Percentiles rank a stretch among this genome's conserved stretches.
phyloP scores from a whole-genome alignment of 2,329 filamentous ascomycete genomes.

The Diplodia scrobiculata region DNA sequence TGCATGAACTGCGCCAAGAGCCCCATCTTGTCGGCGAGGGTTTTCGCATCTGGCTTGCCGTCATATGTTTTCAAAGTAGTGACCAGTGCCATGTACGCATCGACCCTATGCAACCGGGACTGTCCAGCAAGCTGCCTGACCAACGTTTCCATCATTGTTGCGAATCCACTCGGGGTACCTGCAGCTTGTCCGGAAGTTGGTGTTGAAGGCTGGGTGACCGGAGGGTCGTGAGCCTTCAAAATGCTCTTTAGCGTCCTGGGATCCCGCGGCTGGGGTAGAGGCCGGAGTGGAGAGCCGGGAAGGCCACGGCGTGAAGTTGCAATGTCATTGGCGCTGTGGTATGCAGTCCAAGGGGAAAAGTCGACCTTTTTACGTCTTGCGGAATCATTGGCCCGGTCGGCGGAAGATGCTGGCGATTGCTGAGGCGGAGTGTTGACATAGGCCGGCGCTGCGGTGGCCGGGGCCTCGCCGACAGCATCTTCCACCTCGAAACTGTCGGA shows the following conservation, averaged over 20 bases:
- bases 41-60: constrained; percentile 62
- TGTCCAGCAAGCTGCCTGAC: constrained; percentile 76
- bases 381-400: constrained; percentile 43
- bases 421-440: constrained; percentile 43
- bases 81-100: constrained; percentile 82
- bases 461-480: constrained; percentile 34
- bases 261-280: constrained; percentile 54
- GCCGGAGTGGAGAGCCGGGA: constrained; percentile 47
- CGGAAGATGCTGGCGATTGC: constrained; percentile 49
- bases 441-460: constrained; percentile 29
- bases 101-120: constrained; percentile 71
- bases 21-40: constrained; percentile 68
- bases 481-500: constrained; percentile 47
- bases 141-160: constrained; percentile 81
- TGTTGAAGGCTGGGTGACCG: constrained; percentile 26
- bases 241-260: constrained; percentile 70
- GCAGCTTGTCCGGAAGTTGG: constrained; percentile 38
- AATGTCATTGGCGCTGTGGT: constrained; percentile 49
- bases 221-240: constrained; percentile 67
- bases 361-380: constrained; percentile 61
- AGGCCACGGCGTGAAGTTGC: constrained; percentile 32
- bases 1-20: constrained; percentile 79
- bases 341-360: constrained; percentile 62
- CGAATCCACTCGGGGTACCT: constrained; percentile 62
- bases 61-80: constrained; percentile 78